phyloP scores from a whole-genome alignment of 257 asterid species.

The Thymus quinquecostatus region DNA sequence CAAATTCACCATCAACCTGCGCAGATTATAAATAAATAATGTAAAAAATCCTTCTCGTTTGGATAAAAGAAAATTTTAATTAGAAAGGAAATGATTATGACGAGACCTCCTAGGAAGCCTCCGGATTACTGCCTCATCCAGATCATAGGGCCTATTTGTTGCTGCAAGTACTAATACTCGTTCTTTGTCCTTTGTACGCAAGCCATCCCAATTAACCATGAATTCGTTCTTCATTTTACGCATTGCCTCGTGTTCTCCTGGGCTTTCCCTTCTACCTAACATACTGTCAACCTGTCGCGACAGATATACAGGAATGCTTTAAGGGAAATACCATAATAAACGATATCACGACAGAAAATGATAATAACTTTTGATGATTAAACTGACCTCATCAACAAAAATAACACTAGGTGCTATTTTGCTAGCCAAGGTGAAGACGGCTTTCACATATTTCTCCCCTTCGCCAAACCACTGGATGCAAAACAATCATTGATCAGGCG shows the following conservation, averaged over 20 bases:
- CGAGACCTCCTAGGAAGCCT: conserved; percentile 61
- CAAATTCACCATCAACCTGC: conserved; percentile 58
- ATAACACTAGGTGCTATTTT: conserved; percentile 57
- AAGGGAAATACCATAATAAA: not conserved
- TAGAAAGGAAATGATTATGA: not conserved
- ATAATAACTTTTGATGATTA: not conserved
- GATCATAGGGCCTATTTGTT: conserved; percentile 61
- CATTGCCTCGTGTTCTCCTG: conserved; percentile 56
- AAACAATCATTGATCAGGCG: conserved; percentile 2
- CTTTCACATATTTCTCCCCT: conserved; percentile 62
- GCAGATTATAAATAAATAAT: conserved; percentile 6
- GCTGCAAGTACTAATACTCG: conserved; percentile 62
- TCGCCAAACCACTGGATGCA: conserved; percentile 55
- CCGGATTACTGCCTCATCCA: conserved; percentile 63
- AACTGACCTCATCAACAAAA: conserved; percentile 59
- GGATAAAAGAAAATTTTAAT: not conserved
- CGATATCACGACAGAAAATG: not conserved
- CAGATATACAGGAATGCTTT: not conserved
- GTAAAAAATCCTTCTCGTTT: conserved; percentile 6
- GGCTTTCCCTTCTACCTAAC: conserved; percentile 52
- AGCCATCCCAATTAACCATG: conserved; percentile 62
- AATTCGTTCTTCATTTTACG: conserved; percentile 64
- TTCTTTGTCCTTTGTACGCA: conserved; percentile 56
- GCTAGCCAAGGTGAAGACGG: conserved; percentile 59
- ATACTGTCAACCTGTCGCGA: conserved; percentile 55